phyloP scores from a whole-genome alignment of 2,329 filamentous ascomycete species.

The Teratosphaeria gauchensis region DNA sequence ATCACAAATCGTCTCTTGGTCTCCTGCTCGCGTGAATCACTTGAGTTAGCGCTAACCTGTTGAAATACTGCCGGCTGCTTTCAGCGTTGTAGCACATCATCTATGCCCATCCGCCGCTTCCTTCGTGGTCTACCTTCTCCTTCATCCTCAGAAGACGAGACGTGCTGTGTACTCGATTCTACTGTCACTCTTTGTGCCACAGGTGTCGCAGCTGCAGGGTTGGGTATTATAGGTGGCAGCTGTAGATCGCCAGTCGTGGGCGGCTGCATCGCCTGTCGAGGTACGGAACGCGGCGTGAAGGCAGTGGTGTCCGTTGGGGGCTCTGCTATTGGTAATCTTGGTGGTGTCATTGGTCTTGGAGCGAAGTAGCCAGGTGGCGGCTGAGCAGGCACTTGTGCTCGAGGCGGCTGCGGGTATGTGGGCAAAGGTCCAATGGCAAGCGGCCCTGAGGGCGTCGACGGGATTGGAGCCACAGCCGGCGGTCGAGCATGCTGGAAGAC shows the following conservation, averaged over 20 bases:
- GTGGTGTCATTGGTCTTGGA: constrained; percentile 3
- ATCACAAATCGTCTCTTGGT: too few species aligned
- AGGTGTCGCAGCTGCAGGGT: constrained; percentile 1
- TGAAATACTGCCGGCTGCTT: background rate
- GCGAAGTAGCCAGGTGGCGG: constrained; percentile 3
- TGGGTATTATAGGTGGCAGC: constrained; percentile 17
- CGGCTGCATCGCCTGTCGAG: constrained; percentile 7
- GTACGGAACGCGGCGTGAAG: constrained; percentile 12
- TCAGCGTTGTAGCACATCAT: constrained; percentile 24
- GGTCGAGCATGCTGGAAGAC: constrained; percentile 7
- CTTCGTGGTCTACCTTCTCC: constrained; percentile 10
- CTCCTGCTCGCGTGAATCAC: background rate
- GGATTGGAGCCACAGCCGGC: constrained; percentile 1
- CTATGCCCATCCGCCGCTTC: constrained; percentile 24
- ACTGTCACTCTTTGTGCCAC: background rate
- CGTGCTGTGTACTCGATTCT: constrained; percentile 1
- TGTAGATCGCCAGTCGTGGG: constrained; percentile 9
- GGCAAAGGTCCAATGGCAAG: background rate
- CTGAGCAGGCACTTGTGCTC: constrained; percentile 1
- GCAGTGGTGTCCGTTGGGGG: constrained; percentile 17
- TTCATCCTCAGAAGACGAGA: constrained; percentile 15
- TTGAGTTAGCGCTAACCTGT: background rate
- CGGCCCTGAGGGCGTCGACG: background rate
- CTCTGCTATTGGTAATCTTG: constrained; percentile 12
- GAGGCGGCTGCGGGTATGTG: background rate